These are phyloP conservation scores for Corylus americana DNA, from an alignment of 306 rosid genomes.

Conservation along the genomic window DNA sequence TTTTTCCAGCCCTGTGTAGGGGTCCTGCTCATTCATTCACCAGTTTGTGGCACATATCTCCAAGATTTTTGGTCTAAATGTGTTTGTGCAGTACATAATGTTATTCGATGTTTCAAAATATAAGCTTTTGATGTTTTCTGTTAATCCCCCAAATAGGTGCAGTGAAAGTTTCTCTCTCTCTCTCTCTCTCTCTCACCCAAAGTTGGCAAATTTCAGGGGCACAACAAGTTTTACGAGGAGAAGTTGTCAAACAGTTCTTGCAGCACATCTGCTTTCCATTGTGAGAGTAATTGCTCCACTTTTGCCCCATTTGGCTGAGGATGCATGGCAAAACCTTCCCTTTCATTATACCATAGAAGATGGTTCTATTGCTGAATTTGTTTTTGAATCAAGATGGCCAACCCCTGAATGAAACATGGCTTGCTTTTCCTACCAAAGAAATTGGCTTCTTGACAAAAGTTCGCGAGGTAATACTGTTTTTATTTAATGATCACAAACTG, in stretches of 20 bases:
- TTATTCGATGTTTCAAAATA: neutral
- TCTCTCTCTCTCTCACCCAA: slow-evolving; percentile 1
- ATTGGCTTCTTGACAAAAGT: slow-evolving; percentile 70
- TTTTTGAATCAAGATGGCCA: slow-evolving; percentile 96
- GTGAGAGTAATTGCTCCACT: slow-evolving; percentile 81
- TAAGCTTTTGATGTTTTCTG: neutral
- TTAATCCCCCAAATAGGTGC: neutral
- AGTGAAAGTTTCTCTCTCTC: neutral
- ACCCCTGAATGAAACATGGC: slow-evolving; percentile 65
- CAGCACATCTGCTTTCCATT: slow-evolving; percentile 77
- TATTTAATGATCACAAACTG: neutral
- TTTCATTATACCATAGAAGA: slow-evolving; percentile 58
- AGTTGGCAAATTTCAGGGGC: slow-evolving; percentile 56
- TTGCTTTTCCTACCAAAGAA: slow-evolving; percentile 69
- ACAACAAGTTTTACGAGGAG: slow-evolving; percentile 80
- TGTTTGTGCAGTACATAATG: neutral
- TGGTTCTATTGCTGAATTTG: slow-evolving; percentile 77
- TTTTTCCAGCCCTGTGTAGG: neutral
- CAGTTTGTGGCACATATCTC: neutral
- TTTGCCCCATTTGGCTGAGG: slow-evolving; percentile 99
- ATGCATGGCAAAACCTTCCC: slow-evolving; percentile 97
- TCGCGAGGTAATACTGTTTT: slow-evolving; percentile 70
- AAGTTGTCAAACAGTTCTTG: slow-evolving; percentile 96
- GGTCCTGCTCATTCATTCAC: neutral
- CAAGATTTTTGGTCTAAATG: neutral